Percentiles rank a stretch among this genome's conserved stretches.
These are phyloP conservation scores for Phytophthora fragariae DNA, from an alignment of 352 stramenopile species.

Conservation along the genomic window DNA sequence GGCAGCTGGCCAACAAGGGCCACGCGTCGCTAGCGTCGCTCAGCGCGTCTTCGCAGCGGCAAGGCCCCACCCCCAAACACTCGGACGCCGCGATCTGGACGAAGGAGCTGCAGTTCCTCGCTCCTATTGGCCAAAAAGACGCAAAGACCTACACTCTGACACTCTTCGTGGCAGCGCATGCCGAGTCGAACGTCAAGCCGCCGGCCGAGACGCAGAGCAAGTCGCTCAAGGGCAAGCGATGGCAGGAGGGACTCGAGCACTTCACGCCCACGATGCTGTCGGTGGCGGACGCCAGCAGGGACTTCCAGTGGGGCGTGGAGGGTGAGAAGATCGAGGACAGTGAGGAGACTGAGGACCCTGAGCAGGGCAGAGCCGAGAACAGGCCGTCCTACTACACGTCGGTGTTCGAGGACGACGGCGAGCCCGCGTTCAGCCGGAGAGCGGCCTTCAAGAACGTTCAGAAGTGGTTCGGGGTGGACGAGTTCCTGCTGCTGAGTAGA, in stretches of 20 bases:
- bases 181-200: background rate
- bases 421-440: conserved; percentile 34
- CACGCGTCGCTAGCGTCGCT: conserved; percentile 47
- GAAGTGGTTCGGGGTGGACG: conserved; percentile 78
- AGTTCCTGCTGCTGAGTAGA: conserved; percentile 69
- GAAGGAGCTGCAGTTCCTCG: conserved; percentile 43
- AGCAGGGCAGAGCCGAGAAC: background rate
- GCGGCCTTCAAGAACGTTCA: conserved; percentile 51
- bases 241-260: conserved; percentile 72
- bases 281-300: conserved; percentile 56
- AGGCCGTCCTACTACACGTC: conserved; percentile 23
- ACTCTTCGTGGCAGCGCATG: conserved; percentile 42
- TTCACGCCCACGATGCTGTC: conserved; percentile 85
- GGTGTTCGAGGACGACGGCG: conserved; percentile 32
- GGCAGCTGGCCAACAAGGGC: conserved; percentile 73
- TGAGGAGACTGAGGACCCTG: background rate
- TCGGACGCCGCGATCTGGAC: conserved; percentile 43
- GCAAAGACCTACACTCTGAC: conserved; percentile 56
- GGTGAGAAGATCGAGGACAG: conserved; percentile 4
- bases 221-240: conserved; percentile 49
- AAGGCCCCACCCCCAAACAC: background rate
- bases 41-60: background rate
- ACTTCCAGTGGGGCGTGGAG: conserved; percentile 48
- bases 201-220: background rate
- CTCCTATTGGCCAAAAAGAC: conserved; percentile 12